Evolutionary conservation across 2,329 filamentous ascomycete species (phyloP), one percentile per base, ranked within the genome.

Genomic region (Epicoccum sorghinum): DNA sequence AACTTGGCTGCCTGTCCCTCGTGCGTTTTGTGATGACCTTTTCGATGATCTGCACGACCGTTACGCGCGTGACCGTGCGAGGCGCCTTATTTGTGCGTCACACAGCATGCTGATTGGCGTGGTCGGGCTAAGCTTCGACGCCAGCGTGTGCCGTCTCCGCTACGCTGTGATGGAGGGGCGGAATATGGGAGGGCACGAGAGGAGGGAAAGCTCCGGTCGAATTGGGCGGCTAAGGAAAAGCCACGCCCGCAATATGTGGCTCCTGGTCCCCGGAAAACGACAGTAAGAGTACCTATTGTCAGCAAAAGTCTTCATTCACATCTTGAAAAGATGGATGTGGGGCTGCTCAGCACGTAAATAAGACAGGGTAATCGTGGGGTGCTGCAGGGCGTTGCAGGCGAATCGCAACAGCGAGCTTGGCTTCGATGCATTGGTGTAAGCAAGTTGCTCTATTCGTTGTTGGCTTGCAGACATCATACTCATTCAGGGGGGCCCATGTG

Each of bases 41-140:
- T 58, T 54, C 25, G 25, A 60, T 29, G 68, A 74, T 74, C 67
- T 70, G 66, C 71, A 69, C 47, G 61, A 46, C 65, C 68, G 66
- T 73, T 72, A 65, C 55, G 62, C 71, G 71, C 70, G 67, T 74
- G 71, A 74, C 61, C 55, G 55, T 46, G 51, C 56, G 52, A 59
- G 42, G 63, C 72, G 55, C 68, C 65, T 57, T 46, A 65, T 68
- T 57, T 32, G 67, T 45, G 48, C 47, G 51, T 60, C 40, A 47
- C 45, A 44, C 38, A 29, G 30, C 40, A 52, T 48, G 58, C 60
- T 60, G 25, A 72, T 69, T 71, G 67, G 67, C 49, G 54, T 55
- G 40, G 37, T 55, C 48, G 39, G 23, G 53, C 62, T 64, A 68
- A 70, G 68, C 66, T 67, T 68, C 62, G 40, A 68, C 52, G 62